Evolutionary conservation across 2,329 filamentous ascomycete genomes (phyloP).

Genomic region (Arthrinium phaeospermum): DNA sequence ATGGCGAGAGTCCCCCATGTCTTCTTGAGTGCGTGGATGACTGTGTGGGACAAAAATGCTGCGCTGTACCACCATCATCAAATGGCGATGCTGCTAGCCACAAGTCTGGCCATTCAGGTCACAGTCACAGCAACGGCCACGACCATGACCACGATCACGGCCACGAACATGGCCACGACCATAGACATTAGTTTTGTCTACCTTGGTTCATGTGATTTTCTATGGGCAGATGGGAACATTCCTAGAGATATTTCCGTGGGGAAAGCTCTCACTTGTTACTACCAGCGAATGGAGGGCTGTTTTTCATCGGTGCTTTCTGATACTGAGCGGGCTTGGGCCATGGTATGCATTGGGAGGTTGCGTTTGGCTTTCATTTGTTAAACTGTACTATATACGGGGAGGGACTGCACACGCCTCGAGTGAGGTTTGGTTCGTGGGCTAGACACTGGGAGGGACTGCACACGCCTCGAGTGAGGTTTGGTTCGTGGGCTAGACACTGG

Average conservation of each 20-base stretch:
- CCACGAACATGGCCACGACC: slow-evolving; percentile 10
- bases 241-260: neutral
- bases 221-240: neutral
- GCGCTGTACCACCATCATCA: slow-evolving; percentile 34
- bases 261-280: neutral
- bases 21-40: slow-evolving; percentile 60
- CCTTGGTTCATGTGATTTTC: neutral
- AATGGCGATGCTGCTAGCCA: slow-evolving; percentile 18
- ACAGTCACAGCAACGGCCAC: slow-evolving; percentile 18
- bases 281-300: neutral
- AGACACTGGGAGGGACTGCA: neutral
- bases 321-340: neutral
- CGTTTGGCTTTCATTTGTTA: neutral
- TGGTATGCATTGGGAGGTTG: slow-evolving; percentile 1
- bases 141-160: neutral
- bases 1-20: slow-evolving; percentile 40
- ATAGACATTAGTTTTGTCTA: slow-evolving; percentile 13
- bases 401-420: neutral
- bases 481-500: neutral
- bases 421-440: neutral
- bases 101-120: slow-evolving; percentile 21
- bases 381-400: neutral
- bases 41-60: slow-evolving; percentile 54
- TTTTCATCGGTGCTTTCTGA: neutral
- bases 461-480: neutral